A percentile compares a stretch with the other conserved stretches of the same genome.
These are phyloP conservation scores for Penicillium egyptiacum DNA, from an alignment of 495 filamentous ascomycete species.

Conservation along the genomic window DNA sequence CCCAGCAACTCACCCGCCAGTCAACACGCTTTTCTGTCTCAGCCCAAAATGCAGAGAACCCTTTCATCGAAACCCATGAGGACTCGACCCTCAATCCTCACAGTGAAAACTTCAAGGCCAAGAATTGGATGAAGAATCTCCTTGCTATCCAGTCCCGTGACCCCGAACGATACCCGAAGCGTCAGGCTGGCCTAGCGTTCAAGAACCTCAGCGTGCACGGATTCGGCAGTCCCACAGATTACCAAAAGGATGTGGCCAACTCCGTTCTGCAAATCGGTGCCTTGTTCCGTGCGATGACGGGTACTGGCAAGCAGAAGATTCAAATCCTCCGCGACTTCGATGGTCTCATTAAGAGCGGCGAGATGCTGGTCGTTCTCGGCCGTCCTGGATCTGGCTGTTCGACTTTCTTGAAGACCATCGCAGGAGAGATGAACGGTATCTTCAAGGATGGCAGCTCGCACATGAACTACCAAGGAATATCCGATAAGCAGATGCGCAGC, in stretches of 20 bases:
- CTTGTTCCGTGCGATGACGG: slow-evolving; percentile 43
- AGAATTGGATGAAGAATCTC: slow-evolving; percentile 54
- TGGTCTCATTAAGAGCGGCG: slow-evolving; percentile 69
- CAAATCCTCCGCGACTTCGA: slow-evolving; percentile 72
- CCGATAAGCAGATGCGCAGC: slow-evolving; percentile 66
- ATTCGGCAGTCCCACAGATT: slow-evolving; percentile 74
- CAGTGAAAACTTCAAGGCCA: slow-evolving; percentile 49
- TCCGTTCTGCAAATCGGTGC: slow-evolving; percentile 57
- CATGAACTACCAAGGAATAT: slow-evolving; percentile 73
- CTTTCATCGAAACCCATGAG: slow-evolving; percentile 42
- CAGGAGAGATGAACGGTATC: slow-evolving; percentile 72
- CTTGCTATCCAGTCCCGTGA: slow-evolving; percentile 49
- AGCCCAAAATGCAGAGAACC: slow-evolving; percentile 39
- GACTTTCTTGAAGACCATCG: slow-evolving; percentile 71
- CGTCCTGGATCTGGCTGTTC: slow-evolving; percentile 72
- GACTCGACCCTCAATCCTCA: slow-evolving; percentile 49
- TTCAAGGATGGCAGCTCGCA: slow-evolving; percentile 58
- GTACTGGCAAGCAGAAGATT: slow-evolving; percentile 56
- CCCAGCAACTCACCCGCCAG: slow-evolving; percentile 48
- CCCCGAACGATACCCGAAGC: slow-evolving; percentile 45
- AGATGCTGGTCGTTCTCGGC: slow-evolving; percentile 80
- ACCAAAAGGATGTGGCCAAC: slow-evolving; percentile 78
- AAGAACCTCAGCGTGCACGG: slow-evolving; percentile 74
- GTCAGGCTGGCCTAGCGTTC: slow-evolving; percentile 49
- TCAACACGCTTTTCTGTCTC: slow-evolving; percentile 40